phyloP scores from a whole-genome alignment of 305 asterid genomes.

The Fraxinus baroniana region DNA sequence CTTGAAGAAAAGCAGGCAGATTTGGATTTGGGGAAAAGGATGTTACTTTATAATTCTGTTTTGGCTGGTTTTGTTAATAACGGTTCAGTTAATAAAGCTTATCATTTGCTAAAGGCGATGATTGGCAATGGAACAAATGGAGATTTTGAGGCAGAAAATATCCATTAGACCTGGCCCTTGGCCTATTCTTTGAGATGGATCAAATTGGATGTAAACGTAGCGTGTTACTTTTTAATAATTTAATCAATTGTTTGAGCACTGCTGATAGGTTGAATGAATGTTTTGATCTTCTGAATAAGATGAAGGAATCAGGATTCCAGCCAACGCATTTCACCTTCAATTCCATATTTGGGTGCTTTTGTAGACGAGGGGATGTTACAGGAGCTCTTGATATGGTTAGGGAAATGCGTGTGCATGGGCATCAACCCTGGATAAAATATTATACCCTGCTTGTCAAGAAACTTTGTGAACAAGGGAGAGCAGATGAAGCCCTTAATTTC shows the following conservation, averaged over 20 bases:
- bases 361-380: conserved; percentile 52
- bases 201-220: conserved; percentile 44
- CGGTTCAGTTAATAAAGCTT: conserved; percentile 63
- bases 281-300: conserved; percentile 56
- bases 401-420: conserved; percentile 73
- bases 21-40: conserved; percentile 43
- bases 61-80: conserved; percentile 49
- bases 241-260: conserved; percentile 57
- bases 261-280: conserved; percentile 57
- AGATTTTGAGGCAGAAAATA: conserved; percentile 36
- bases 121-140: conserved; percentile 24
- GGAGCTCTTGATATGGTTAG: conserved; percentile 59
- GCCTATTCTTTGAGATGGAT: conserved; percentile 58
- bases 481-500: conserved; percentile 59
- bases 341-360: conserved; percentile 76
- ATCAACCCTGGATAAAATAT: conserved; percentile 87
- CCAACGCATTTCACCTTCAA: conserved; percentile 85
- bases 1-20: conserved; percentile 41
- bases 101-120: conserved; percentile 48
- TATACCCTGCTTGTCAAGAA: conserved; percentile 64
- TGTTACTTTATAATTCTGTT: conserved; percentile 40
- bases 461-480: conserved; percentile 61
- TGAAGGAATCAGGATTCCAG: conserved; percentile 58
- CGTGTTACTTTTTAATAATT: conserved; percentile 65
- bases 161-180: conserved; percentile 58